Evolutionary conservation across 805 yeast genomes (phyloP).

Genomic region (Candida maris): DNA sequence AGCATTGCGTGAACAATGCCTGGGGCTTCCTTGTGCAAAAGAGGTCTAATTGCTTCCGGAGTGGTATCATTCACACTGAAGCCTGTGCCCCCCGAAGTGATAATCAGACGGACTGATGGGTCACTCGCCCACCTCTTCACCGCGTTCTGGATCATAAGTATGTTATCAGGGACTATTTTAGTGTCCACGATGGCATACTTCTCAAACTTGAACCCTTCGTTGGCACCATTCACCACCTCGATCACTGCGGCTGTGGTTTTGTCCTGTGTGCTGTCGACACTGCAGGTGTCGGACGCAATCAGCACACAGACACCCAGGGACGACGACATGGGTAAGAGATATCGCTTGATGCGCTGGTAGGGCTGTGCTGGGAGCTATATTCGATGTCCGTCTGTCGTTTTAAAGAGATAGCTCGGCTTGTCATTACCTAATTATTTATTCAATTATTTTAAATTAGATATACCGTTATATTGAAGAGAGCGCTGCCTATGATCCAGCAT

Average conservation of each 20-base stretch:
- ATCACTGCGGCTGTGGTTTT: constrained; percentile 29
- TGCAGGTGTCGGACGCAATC: constrained; percentile 42
- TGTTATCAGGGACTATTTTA: constrained; percentile 36
- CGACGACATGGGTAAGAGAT: too few species aligned
- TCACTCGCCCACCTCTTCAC: constrained; percentile 27
- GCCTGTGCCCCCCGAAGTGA: constrained; percentile 57
- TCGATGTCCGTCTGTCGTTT: too few species aligned
- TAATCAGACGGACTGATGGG: constrained; percentile 28
- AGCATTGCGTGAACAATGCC: constrained; percentile 50
- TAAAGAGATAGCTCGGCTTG: too few species aligned
- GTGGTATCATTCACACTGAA: constrained; percentile 43
- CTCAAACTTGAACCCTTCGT: constrained; percentile 6
- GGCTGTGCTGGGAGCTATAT: too few species aligned
- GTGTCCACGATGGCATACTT: constrained; percentile 11
- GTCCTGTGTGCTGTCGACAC: constrained; percentile 30
- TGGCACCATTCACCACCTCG: constrained; percentile 17
- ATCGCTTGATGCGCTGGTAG: too few species aligned
- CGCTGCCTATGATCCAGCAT: too few species aligned
- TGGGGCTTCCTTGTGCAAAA: constrained; percentile 43
- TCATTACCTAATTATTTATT: too few species aligned
- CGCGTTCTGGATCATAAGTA: constrained; percentile 27
- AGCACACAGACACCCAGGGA: constrained; percentile 31
- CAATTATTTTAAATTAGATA: too few species aligned
- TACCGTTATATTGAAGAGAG: too few species aligned
- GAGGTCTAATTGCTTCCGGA: constrained; percentile 46